Base-by-base conservation (phyloP, 1,139 yeast genomes). In the Kluyveromyces sp. region DNA sequence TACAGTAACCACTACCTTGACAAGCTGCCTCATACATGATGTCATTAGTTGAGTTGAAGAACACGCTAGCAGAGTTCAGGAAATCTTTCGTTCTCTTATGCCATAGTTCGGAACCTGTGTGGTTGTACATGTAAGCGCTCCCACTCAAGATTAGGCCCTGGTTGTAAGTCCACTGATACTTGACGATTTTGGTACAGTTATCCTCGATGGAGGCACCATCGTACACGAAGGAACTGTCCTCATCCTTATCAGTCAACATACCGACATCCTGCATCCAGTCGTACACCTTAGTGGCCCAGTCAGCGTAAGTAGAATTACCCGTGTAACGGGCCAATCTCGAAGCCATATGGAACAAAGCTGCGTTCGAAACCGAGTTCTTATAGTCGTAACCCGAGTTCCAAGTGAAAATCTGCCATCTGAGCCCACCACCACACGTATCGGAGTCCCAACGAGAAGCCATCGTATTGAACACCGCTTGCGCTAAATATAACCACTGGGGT, bases 341-440 rank as follows among this genome's bases (percentile, higher is more conserved):
- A 4, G 81, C 81, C 41, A 80, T 59, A 50, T 78, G 78, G 69
- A 79, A 78, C 46, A 80, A 66, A 65, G 82, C 78, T 0, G 80
- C 85, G 56, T 79, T 79, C 28, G 83, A 72, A 53, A 80, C 78
- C n/a, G 85, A 71, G 63, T 79, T 79, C 60, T 80, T 80, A 61
- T 80, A 80, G 54, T 75, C 73, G 63, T 79, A 80, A 47, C 86
- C 86, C 8, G 81, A 74, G 58, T 80, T 79, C 83, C 83, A 78
- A 41, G 81, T 76, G 67, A 79, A 79, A 54, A 80, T 80, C 63
- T 80, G 85, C 86, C 86, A 80, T 68, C 86, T 74, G 49, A 80
- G 65, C 2, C 86, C 86, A 45, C 86, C 86, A 32, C 72, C 73
- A 60, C 86, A 80, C 48, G 68, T 63, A 0, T 56, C 62, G 4